phyloP scores from a whole-genome alignment of 192 early-diverging fungal species.

The Coemansia sp. region DNA sequence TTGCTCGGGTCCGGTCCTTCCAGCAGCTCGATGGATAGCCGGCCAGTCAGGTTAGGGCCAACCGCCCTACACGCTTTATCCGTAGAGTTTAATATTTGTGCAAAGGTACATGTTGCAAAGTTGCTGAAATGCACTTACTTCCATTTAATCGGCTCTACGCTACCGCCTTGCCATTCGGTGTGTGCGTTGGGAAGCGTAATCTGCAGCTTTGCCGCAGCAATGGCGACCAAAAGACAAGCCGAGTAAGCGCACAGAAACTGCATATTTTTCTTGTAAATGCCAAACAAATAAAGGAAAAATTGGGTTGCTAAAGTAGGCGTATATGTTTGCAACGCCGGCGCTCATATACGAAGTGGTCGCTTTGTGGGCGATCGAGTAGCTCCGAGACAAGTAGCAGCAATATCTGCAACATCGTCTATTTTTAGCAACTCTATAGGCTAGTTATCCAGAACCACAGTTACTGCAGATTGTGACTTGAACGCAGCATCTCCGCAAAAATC shows the following conservation, averaged over 20 bases:
- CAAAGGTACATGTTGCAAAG: background rate
- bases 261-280: slow-evolving; percentile 4
- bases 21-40: slow-evolving; percentile 52
- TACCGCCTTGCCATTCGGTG: slow-evolving; percentile 48
- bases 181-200: slow-evolving; percentile 49
- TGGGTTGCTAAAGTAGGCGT: background rate
- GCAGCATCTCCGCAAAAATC: background rate
- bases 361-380: background rate
- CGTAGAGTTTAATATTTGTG: background rate
- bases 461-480: too few species aligned
- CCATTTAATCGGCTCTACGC: slow-evolving; percentile 40
- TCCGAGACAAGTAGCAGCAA: background rate
- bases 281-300: slow-evolving; percentile 4
- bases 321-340: background rate
- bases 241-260: slow-evolving; percentile 14
- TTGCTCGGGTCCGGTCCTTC: slow-evolving; percentile 45
- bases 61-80: slow-evolving; percentile 22
- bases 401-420: background rate
- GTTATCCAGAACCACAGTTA: too few species aligned
- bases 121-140: slow-evolving; percentile 32
- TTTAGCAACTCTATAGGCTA: background rate
- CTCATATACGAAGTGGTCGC: background rate
- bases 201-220: slow-evolving; percentile 40
- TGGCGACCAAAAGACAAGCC: slow-evolving; percentile 22
- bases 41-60: slow-evolving; percentile 27